Conservation (phyloP, 345 rosid species). For the Draba incana region DNA sequence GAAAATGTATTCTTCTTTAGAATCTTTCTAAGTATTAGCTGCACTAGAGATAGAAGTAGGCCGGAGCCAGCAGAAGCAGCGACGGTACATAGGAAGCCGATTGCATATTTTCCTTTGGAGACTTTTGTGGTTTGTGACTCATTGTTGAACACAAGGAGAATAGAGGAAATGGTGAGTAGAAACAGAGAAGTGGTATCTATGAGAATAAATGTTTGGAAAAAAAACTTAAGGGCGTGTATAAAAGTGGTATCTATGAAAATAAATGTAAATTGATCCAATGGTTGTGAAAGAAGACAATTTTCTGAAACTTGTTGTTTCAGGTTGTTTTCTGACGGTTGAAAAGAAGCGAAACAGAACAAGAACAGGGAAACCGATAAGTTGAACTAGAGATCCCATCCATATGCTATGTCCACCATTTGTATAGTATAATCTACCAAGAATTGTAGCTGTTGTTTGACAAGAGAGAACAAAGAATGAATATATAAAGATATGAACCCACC, state of each 20-base stretch:
- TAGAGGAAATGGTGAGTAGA: conserved; percentile 51
- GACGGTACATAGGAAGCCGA: conserved; percentile 51
- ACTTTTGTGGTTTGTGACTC: conserved; percentile 15
- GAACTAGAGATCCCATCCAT: conserved; percentile 48
- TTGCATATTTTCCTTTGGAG: conserved; percentile 26
- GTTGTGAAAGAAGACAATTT: not conserved
- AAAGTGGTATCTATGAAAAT: too few species aligned
- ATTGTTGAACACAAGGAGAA: conserved; percentile 42
- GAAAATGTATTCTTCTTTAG: conserved; percentile 37
- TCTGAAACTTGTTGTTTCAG: not conserved
- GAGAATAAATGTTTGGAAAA: too few species aligned
- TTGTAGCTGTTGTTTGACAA: conserved; percentile 39
- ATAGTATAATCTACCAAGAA: conserved; percentile 50
- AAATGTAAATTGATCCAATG: conserved; percentile 7
- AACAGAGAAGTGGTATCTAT: too few species aligned
- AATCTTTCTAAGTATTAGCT: conserved; percentile 45
- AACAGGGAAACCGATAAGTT: conserved; percentile 48
- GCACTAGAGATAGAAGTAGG: conserved; percentile 41
- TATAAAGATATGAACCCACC: conserved; percentile 41
- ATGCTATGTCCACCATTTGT: conserved; percentile 51
- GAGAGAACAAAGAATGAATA: conserved; percentile 43
- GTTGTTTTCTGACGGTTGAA: conserved; percentile 24
- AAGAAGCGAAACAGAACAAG: conserved; percentile 44
- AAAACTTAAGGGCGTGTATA: too few species aligned
- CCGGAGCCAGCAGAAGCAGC: conserved; percentile 50